phyloP scores from a whole-genome alignment of 75 land plant genomes.

The Pinus albicaulis region DNA sequence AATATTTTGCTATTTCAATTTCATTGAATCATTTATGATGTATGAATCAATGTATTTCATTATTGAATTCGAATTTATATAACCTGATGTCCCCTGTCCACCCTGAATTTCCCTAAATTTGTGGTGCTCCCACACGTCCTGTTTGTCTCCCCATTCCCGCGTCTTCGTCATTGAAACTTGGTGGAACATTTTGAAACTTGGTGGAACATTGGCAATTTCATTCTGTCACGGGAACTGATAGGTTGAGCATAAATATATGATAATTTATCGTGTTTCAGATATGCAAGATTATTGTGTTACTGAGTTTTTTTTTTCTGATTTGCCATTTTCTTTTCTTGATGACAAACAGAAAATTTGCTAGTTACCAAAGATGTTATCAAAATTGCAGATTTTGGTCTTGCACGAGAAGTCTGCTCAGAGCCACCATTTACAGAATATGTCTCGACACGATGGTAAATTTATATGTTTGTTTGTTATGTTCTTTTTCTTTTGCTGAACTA shows the following conservation, averaged over 20 bases:
- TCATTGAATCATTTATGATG: no score
- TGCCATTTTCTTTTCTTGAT: not conserved
- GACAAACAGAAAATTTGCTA: slow-evolving; percentile 76
- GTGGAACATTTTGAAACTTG: no score
- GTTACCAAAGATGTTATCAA: slow-evolving; percentile 88
- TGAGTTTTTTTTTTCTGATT: not conserved
- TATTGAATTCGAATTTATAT: no score
- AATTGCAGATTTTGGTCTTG: slow-evolving; percentile 99
- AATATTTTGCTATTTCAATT: no score
- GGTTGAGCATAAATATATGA: not conserved
- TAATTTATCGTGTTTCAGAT: not conserved
- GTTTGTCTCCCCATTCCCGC: no score
- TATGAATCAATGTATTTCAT: no score
- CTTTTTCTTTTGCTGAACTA: not conserved
- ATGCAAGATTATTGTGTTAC: not conserved
- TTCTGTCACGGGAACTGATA: not conserved
- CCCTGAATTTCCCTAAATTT: no score
- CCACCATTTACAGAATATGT: slow-evolving; percentile 98
- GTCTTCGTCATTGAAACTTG: no score
- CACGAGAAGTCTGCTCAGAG: slow-evolving; percentile 74
- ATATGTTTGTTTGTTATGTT: not conserved
- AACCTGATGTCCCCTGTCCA: no score
- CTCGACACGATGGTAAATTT: slow-evolving; percentile 88
- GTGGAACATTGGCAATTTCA: no score
- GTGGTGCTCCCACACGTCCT: no score